A percentile compares a stretch with the other conserved stretches of the same genome.
phyloP scores from a whole-genome alignment of 169 alveolate genomes.

The Eimeria praecox region DNA sequence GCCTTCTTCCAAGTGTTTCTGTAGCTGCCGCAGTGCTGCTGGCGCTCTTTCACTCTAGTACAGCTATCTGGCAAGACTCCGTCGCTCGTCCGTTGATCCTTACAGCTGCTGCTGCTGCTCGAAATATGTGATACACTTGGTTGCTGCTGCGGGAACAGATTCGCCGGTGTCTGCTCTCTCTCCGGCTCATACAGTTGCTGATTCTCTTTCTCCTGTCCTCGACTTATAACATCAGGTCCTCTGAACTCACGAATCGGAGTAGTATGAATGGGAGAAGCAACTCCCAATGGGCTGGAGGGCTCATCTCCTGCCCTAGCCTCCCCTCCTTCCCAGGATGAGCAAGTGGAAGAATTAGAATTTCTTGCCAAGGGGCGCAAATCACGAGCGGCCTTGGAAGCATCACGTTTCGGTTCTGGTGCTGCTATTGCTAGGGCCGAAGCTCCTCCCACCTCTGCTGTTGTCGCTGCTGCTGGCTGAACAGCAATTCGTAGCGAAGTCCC shows the following conservation, averaged over 20 bases:
- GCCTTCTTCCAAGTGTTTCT: background rate
- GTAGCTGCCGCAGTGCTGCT: background rate
- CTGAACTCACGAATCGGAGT: background rate
- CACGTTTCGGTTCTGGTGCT: constrained; percentile 50
- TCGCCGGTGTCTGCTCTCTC: background rate
- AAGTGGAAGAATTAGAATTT: constrained; percentile 41
- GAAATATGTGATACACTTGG: background rate
- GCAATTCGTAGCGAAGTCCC: background rate
- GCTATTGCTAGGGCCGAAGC: constrained; percentile 24
- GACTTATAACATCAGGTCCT: background rate
- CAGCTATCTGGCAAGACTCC: background rate
- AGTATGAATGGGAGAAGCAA: background rate
- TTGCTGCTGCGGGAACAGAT: background rate
- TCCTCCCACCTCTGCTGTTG: background rate
- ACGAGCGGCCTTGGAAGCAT: constrained; percentile 11
- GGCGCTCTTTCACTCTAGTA: background rate
- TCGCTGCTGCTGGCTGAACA: background rate
- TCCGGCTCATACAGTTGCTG: background rate
- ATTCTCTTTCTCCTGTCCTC: background rate
- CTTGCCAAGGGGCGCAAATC: constrained; percentile 37
- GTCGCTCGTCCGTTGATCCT: background rate
- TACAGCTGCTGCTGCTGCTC: constrained; percentile 5
- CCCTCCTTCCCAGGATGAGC: constrained; percentile 65
- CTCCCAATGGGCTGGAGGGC: constrained; percentile 12
- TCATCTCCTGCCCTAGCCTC: constrained; percentile 46